Evolutionary conservation across 306 rosid genomes (phyloP), one percentile per base, ranked within the genome.

Genomic region (Trifolium subterraneum): DNA sequence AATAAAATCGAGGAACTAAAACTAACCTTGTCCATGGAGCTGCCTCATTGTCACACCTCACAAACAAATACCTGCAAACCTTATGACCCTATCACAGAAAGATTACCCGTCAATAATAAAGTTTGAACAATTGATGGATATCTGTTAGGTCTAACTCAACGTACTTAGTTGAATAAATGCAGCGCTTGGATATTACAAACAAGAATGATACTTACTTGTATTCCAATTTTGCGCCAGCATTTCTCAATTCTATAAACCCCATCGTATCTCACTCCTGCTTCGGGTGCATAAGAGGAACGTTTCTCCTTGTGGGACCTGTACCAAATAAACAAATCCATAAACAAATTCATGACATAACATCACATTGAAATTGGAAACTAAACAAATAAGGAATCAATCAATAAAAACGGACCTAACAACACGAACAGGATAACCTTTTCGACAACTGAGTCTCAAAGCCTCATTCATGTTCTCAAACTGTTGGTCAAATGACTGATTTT

Each of bases 231-330:
- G 35, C 86, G 87, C 98, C 98, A 93, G 73, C 98, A 93, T 72
- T 87, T 89, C 82, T 93, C 98, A 36, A 89, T 86, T 78, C 96
- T 83, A 29, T 93, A 93, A 33, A 85, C 64, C 20, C 98, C 97
- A 68, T 93, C 98, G 66, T 93, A 93, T 16, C 97, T 85, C 51
- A 93, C 63, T 3, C 97, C 95, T 31, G 27, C 56, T 71, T 84
- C 87, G 0, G 97, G 98, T 29, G 97, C 96, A 87, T 93, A 93
- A 1, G 91, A 56, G n/a, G 97, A 86, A 66, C 93, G 90, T 64
- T 89, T 90, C 81, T 90, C 93, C 81, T 90, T 93, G 75, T 81
- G 87, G 1, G 97, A 90, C 80, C 97, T 92, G 74, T 70, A 9
- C 25, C 15, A 16, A n/a, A 63, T 35, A 16, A 63, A 9, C 42